These are phyloP conservation scores for Orobanche coerulescens DNA, from an alignment of 257 asterid genomes.

Conservation along the genomic window DNA sequence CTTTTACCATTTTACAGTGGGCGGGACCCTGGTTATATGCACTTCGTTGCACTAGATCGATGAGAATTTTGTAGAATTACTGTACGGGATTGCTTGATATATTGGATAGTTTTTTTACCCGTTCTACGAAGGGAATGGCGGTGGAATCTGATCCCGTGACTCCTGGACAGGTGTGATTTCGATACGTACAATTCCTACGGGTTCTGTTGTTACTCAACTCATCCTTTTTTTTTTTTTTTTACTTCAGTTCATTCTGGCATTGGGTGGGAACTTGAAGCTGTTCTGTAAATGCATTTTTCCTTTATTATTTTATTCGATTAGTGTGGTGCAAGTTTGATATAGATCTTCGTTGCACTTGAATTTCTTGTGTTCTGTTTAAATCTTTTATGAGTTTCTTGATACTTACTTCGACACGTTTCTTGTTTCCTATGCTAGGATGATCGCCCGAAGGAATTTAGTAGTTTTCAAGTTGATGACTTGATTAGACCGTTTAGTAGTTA, in stretches of 20 bases:
- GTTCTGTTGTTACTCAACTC: constrained; percentile 11
- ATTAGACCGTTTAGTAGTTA: not conserved
- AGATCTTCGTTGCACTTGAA: constrained; percentile 17
- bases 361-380: not conserved
- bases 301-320: constrained; percentile 16
- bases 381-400: not conserved
- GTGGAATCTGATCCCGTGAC: constrained; percentile 64
- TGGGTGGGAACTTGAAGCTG: constrained; percentile 10
- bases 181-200: not conserved
- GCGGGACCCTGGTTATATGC: constrained; percentile 14
- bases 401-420: not conserved
- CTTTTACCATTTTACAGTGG: too few relatives aligned
- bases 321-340: constrained; percentile 7
- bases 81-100: constrained; percentile 24
- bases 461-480: constrained; percentile 6
- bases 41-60: constrained; percentile 19
- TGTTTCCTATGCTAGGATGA: not conserved
- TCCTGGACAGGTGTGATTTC: constrained; percentile 54
- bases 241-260: not conserved
- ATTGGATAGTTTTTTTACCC: not conserved
- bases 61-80: constrained; percentile 25
- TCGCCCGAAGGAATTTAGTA: not conserved
- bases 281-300: not conserved
- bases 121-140: constrained; percentile 34
- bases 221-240: not conserved